Base-by-base conservation (phyloP, 140 eudicot species). In the Erigeron philadelphicus region DNA sequence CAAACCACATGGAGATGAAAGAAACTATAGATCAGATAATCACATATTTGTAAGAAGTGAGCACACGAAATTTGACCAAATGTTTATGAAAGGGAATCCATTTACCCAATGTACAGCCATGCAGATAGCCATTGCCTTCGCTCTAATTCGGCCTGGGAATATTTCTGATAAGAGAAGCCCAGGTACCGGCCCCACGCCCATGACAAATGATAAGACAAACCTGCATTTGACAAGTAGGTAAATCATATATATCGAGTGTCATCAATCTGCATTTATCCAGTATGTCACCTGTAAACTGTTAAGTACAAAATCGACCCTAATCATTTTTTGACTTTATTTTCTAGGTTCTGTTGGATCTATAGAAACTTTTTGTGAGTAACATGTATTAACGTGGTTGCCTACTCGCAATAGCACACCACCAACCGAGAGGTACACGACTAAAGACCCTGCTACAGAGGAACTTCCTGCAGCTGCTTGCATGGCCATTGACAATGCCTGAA, bases 61-160 rank as follows among this genome's bases (percentile, higher is more conserved):
- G n/a, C 11, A 54, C 23, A 18, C 25, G 13, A 54, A 68, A 53
- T 15, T 23, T 16, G 31, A 42, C 69, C 61, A 49, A 6, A 25
- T 16, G 44, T 43, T 9, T 46, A 42, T 42, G 9, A 13, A 5
- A 23, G 25, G 43, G n/a, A 61, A 65, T 4, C 46, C 5, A 67
- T 47, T 85, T 90, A 87, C 97, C 95, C 97, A 90, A 75, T 90
- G 97, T 43, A 85, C 90, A 75, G 95, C 87, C 96, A 87, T 83
- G 88, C 97, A 85, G 67, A 88, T 17, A 50, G 95, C 97, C 95
- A 87, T 87, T 3, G 95, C 97, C 73, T 85, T 85, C 16, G 97
- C 97, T 77, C 94, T 85, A 18, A 88, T 85, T 17, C 94, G 83
- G 53, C 86, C 72, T 8, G 95, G 97, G 56, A 90, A 76, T 67